These are phyloP conservation scores for Lasiodiplodia sp. DNA, from an alignment of 2,329 filamentous ascomycete species.

Conservation along the genomic window DNA sequence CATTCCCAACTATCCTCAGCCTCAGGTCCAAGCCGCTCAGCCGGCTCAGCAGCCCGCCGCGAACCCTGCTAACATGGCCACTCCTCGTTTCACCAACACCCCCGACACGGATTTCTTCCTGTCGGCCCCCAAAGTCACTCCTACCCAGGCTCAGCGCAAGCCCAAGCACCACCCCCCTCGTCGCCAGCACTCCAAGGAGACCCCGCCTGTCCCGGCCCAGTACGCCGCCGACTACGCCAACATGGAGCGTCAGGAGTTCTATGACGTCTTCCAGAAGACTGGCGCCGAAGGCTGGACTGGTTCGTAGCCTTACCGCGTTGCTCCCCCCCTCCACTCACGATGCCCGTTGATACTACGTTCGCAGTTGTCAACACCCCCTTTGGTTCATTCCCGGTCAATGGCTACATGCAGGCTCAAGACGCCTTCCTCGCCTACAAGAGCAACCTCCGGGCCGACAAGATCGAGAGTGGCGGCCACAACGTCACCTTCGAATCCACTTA, in stretches of 20 bases:
- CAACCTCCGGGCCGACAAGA: background rate
- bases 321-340: background rate
- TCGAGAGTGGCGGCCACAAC: background rate
- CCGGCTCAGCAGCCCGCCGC: background rate
- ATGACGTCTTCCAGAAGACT: background rate
- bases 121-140: conserved; percentile 1
- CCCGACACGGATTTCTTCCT: conserved; percentile 36
- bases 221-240: background rate
- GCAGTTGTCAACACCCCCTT: conserved; percentile 1
- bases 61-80: background rate
- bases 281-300: background rate
- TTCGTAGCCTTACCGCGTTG: background rate
- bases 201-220: background rate
- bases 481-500: background rate
- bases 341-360: conserved; percentile 7
- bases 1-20: background rate
- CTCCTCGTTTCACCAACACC: conserved; percentile 32
- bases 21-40: conserved; percentile 3
- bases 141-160: conserved; percentile 1
- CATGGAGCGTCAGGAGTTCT: background rate
- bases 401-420: background rate
- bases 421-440: background rate
- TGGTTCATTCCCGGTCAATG: background rate
- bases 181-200: background rate
- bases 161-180: background rate